phyloP scores from a whole-genome alignment of 352 stramenopile genomes.

The Thalassiosira ordinaria region DNA sequence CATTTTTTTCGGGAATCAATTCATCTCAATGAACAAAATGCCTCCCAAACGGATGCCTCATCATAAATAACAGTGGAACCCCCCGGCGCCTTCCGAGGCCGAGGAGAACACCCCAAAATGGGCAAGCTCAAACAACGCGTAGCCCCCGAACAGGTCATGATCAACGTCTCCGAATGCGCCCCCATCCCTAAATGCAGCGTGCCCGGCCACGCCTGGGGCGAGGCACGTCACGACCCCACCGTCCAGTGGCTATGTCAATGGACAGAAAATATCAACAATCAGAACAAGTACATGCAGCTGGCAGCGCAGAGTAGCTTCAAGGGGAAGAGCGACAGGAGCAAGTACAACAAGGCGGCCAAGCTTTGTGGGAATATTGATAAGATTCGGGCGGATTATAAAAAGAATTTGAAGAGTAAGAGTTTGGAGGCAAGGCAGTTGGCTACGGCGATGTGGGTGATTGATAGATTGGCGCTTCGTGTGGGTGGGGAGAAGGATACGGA shows the following conservation, averaged over 20 bases:
- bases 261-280: slow-evolving; percentile 98
- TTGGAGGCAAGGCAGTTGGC: slow-evolving; percentile 92
- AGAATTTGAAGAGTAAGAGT: slow-evolving; percentile 88
- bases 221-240: slow-evolving; percentile 94
- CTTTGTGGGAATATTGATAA: slow-evolving; percentile 98
- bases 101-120: slow-evolving; percentile 99
- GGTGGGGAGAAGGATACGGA: slow-evolving; percentile 99
- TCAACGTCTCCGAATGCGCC: slow-evolving; percentile 91
- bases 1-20: not conserved
- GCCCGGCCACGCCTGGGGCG: slow-evolving; percentile 94
- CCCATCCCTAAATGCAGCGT: slow-evolving; percentile 73
- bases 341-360: slow-evolving; percentile 98
- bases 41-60: slow-evolving; percentile 61
- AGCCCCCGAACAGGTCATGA: slow-evolving; percentile 94
- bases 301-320: slow-evolving; percentile 98
- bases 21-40: not conserved
- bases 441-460: slow-evolving; percentile 99
- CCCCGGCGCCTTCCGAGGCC: slow-evolving; percentile 96
- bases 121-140: slow-evolving; percentile 97
- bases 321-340: slow-evolving; percentile 97
- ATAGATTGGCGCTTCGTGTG: slow-evolving; percentile 98
- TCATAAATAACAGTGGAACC: slow-evolving; percentile 89
- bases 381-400: slow-evolving; percentile 85
- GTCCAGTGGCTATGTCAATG: slow-evolving; percentile 89
- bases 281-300: slow-evolving; percentile 99